These are phyloP conservation scores for Vararia minispora DNA, from an alignment of 768 basidiomycete genomes.

Conservation along the genomic window DNA sequence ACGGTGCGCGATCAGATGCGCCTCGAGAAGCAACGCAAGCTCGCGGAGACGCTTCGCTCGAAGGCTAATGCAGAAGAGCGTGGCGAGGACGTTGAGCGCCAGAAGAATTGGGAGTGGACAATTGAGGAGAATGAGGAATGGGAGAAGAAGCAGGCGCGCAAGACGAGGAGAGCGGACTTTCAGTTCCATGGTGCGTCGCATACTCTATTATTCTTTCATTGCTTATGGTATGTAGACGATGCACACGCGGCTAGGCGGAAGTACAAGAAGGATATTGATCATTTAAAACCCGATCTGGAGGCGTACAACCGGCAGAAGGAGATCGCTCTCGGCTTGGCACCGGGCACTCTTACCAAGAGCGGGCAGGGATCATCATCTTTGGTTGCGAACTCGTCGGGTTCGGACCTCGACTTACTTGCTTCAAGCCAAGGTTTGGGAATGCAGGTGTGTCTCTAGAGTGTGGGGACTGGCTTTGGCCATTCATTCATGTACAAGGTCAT, in stretches of 20 bases:
- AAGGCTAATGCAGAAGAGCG: slow-evolving; percentile 85
- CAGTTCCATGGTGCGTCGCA: slow-evolving; percentile 76
- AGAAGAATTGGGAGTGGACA: slow-evolving; percentile 92
- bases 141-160: slow-evolving; percentile 84
- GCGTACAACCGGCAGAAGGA: slow-evolving; percentile 89
- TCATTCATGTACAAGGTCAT: slow-evolving; percentile 28
- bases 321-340: slow-evolving; percentile 60
- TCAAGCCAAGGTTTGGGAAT: slow-evolving; percentile 31
- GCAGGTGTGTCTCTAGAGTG: slow-evolving; percentile 21
- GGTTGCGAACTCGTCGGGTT: slow-evolving; percentile 37
- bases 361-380: slow-evolving; percentile 26
- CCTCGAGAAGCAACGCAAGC: slow-evolving; percentile 80
- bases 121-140: slow-evolving; percentile 94
- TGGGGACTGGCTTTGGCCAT: background rate
- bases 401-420: too few relatives aligned
- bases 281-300: slow-evolving; percentile 77
- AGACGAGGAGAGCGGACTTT: slow-evolving; percentile 76
- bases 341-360: slow-evolving; percentile 48
- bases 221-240: slow-evolving; percentile 46
- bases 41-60: slow-evolving; percentile 75
- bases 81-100: slow-evolving; percentile 86
- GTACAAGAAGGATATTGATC: slow-evolving; percentile 89
- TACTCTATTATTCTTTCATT: background rate
- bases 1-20: slow-evolving; percentile 73
- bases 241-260: slow-evolving; percentile 78